phyloP scores from a whole-genome alignment of 1,284 basidiomycete species.

The Kalmanozyma brasiliensis region DNA sequence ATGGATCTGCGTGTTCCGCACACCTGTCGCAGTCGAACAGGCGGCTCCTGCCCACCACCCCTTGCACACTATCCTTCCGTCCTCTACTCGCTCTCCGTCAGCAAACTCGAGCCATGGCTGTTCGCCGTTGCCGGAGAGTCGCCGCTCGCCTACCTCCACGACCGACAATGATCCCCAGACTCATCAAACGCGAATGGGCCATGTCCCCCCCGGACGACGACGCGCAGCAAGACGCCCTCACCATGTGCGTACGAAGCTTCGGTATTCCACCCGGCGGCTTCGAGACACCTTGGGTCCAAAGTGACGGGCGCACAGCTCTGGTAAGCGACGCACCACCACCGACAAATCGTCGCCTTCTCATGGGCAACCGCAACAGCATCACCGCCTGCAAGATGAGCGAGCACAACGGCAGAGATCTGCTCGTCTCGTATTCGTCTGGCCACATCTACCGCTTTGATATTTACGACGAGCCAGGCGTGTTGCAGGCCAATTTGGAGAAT shows the following conservation, averaged over 20 bases:
- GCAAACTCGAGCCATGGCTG: slow-evolving; percentile 70
- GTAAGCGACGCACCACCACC: slow-evolving; percentile 9
- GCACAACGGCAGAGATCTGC: slow-evolving; percentile 55
- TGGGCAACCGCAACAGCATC: slow-evolving; percentile 46
- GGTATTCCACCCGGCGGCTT: slow-evolving; percentile 72
- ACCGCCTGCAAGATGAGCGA: slow-evolving; percentile 65
- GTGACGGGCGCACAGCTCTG: slow-evolving; percentile 22
- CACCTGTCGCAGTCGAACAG: slow-evolving; percentile 67
- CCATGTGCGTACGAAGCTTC: slow-evolving; percentile 86
- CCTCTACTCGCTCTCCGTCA: slow-evolving; percentile 70
- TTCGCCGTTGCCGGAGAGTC: slow-evolving; percentile 70
- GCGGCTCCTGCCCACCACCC: slow-evolving; percentile 73
- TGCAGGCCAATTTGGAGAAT: slow-evolving; percentile 29
- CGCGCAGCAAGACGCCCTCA: slow-evolving; percentile 71
- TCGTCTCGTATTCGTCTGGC: slow-evolving; percentile 59
- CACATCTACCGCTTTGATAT: slow-evolving; percentile 66
- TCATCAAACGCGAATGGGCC: slow-evolving; percentile 80
- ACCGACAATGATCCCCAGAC: slow-evolving; percentile 80
- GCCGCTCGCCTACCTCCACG: slow-evolving; percentile 83
- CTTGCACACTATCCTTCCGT: slow-evolving; percentile 71
- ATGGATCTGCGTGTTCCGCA: slow-evolving; percentile 83
- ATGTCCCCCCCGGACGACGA: slow-evolving; percentile 68
- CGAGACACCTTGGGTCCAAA: slow-evolving; percentile 17
- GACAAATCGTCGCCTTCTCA: slow-evolving; percentile 11
- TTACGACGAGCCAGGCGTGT: slow-evolving; percentile 46